phyloP scores from a whole-genome alignment of 805 yeast species.

The Torulaspora franciscae region DNA sequence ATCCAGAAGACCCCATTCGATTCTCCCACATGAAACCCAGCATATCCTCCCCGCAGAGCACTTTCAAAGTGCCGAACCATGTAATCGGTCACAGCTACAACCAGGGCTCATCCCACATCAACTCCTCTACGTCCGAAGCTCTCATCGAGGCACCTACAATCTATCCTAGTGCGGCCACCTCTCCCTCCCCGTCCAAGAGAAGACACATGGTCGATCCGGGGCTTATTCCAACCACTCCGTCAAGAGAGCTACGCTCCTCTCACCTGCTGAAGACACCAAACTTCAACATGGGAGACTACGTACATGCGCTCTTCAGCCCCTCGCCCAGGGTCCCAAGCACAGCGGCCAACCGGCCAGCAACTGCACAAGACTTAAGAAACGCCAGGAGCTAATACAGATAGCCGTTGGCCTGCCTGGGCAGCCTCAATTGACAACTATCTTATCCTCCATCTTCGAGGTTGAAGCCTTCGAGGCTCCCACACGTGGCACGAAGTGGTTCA shows the following conservation, averaged over 20 bases:
- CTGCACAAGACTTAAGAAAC: slow-evolving; percentile 1
- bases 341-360: background rate
- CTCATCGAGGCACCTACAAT: slow-evolving; percentile 31
- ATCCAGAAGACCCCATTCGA: slow-evolving; percentile 23
- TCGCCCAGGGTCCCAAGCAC: slow-evolving; percentile 29
- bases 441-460: background rate
- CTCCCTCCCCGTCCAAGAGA: slow-evolving; percentile 20
- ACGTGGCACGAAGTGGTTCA: background rate
- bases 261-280: slow-evolving; percentile 30
- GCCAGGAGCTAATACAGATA: background rate
- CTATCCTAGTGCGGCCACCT: slow-evolving; percentile 11
- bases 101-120: slow-evolving; percentile 2
- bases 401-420: too few relatives aligned
- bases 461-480: background rate
- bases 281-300: slow-evolving; percentile 37
- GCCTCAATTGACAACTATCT: background rate
- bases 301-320: slow-evolving; percentile 36
- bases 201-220: slow-evolving; percentile 5
- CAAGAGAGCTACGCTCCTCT: slow-evolving; percentile 23
- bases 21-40: slow-evolving; percentile 30
- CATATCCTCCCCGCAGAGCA: slow-evolving; percentile 31
- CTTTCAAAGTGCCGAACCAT: slow-evolving; percentile 27
- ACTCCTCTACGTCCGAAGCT: slow-evolving; percentile 14
- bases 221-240: slow-evolving; percentile 30
- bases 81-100: slow-evolving; percentile 2